phyloP scores from a whole-genome alignment of 1,139 yeast genomes.

The Pichia sp. region DNA sequence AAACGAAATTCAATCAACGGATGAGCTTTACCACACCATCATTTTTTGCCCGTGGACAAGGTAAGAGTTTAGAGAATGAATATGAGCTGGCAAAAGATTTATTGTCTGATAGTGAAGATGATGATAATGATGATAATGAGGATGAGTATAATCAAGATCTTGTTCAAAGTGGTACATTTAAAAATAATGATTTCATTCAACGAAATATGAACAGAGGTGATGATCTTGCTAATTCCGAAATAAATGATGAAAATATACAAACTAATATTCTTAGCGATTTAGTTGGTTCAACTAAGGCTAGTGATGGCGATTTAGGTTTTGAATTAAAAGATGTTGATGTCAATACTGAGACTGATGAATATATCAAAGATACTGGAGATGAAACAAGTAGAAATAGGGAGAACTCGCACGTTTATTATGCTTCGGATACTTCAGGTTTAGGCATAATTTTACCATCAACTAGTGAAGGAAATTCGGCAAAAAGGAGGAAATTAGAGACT shows the following conservation, averaged over 20 bases:
- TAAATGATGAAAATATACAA: slow-evolving; percentile 10
- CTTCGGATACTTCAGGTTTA: slow-evolving; percentile 17
- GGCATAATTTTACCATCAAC: slow-evolving; percentile 1
- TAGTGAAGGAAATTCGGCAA: slow-evolving; percentile 24
- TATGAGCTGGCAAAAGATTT: slow-evolving; percentile 12
- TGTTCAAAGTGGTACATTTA: no score
- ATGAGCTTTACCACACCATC: slow-evolving; percentile 7
- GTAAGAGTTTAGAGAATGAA: slow-evolving; percentile 1
- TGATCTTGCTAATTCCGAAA: no score
- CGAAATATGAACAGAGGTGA: no score
- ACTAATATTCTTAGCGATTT: slow-evolving; percentile 13
- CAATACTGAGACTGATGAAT: slow-evolving; percentile 2
- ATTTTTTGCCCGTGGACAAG: slow-evolving; percentile 8
- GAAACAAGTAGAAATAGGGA: background rate
- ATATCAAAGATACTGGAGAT: slow-evolving; percentile 1
- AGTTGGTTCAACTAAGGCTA: background rate
- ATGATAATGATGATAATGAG: slow-evolving; percentile 2
- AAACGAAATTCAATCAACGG: background rate
- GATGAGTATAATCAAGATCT: background rate
- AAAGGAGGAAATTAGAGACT: slow-evolving; percentile 17
- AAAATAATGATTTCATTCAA: no score
- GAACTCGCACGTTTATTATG: background rate
- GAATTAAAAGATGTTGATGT: slow-evolving; percentile 6
- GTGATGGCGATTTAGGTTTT: background rate
- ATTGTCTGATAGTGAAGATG: slow-evolving; percentile 24